Base-by-base conservation (phyloP, 176 grass and related monocot genomes). In the Saccharum officinarum region DNA sequence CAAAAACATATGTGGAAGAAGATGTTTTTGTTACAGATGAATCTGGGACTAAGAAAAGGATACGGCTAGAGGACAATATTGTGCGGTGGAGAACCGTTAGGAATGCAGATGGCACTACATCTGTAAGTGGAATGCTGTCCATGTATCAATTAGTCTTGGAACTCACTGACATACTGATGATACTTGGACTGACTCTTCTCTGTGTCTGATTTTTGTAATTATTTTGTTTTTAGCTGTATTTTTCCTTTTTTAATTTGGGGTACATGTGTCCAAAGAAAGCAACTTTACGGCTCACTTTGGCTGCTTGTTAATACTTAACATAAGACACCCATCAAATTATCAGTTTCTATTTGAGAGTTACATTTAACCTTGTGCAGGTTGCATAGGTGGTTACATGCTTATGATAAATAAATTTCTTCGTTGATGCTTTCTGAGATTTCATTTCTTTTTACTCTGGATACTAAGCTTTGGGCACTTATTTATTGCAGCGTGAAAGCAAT, bases 11-110 rank as follows among this genome's bases (percentile, higher is more conserved):
- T 49, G 96, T 92, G 26, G 96, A 98, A 82, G 96, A 95, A 79
- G 93, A 98, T 89, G 93, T 78, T 78, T 94, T 92, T 40, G 80
- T 98, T 55, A 94, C 91, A 62, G 96, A 98, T 92, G 93, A 95
- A 92, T 92, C 87, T 65, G 96, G 96, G 62, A 87, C 63, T 28
- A 90, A 95, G 81, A 98, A 98, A 92, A 91, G 84, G 57, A 95
- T 98, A 91, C 83, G 93, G 59, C 74, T 98, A 16, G 91, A 92
- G 86, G 93, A 98, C 80, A 98, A 98, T 86, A 98, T 98, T 78
- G 86, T 98, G 59, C 93, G 93, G 52, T 98, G 96, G 93, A 95
- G 93, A 98, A 62, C 69, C 20, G 77, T 95, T 81, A 95, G 89
- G 81, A 89, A 95, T 62, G 80, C 85, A 77, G 89, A 95, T 87